Evolutionary conservation across 2,329 filamentous ascomycete species (phyloP), one percentile per base, ranked within the genome.

Genomic region (Kalaharituber pfeilii): DNA sequence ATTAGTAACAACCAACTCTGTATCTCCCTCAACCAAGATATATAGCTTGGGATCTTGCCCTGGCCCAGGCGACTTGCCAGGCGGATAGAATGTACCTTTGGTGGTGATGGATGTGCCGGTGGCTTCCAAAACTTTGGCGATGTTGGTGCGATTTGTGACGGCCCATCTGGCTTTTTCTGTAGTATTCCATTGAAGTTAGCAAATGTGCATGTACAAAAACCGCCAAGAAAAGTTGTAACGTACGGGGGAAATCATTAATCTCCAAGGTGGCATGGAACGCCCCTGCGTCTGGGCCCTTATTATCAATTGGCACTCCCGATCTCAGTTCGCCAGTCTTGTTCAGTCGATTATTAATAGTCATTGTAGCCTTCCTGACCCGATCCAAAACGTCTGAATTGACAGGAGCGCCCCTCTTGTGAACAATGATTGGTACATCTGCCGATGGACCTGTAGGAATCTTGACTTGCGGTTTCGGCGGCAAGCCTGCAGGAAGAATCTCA

Each of bases 121-220:
- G 8, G 85, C 79, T 66, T 98, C 91, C 60, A 98, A 76, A 63
- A 98, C 95, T 74, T 96, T 98, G 62, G 89, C 88, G 55, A 98
- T 91, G 65, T 98, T 98, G 30, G 91, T 96, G 60, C 91, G 80
- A 68, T 98, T 98, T 36, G 91, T 98, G 71, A 98, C 91, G 9
- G 87, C 89, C 91, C 91, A 98, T 63, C 91, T 80, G 60, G 91
- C 91, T 74, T 95, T 96, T 68, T 98, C 72, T 74, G 64, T 67
- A 62, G 24, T 24, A 30, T 15, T 3, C 24, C 18, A 47, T 22
- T 9, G 30, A 28, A 22, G 50, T 63, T 59, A 65, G 55, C 29
- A 51, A 24, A 20, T 3, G 50, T 50, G 53, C 47, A 30, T 25
- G n/a, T 3, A 8, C 3, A 11, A 47, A 47, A 5, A 25, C 13